Evolutionary conservation across 164 flowering plant genomes (phyloP), one percentile per base, ranked within the genome.

Genomic region (Berberis vulgaris): DNA sequence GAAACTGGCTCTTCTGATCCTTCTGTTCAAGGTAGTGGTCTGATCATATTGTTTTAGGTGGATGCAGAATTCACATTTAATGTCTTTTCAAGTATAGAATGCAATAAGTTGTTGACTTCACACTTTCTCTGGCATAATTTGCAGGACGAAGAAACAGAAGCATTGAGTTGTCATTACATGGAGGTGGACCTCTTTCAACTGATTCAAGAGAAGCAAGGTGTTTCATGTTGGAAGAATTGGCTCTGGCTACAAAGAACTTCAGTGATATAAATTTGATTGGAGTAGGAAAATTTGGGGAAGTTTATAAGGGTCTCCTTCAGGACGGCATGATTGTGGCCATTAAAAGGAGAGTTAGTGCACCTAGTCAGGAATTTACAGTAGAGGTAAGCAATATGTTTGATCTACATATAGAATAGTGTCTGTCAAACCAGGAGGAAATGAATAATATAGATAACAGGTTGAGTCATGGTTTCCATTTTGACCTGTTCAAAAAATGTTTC

Each of bases 1-100:
- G 96, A 89, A 65, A 84, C 92, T 1, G 92, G 89, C 11, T 91
- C 98, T 38, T 91, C 98, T 56, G 97, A 88, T 61, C 88, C 84
- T 62, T 91, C 91, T 9, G 59, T 75, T 67, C 95, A 81, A 82
- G 89, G 95, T 86, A 77, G 26, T 47, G 7, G 12, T 3, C 26
- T 0, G 26, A 26, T 26, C 26, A 26, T 26, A 26, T 26, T 26
- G 26, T 26, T 26, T 26, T 26, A 26, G 26, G 26, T 26, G 26
- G 26, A 26, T 26, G 26, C 26, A 26, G 26, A 26, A 26, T 26
- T 26, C 26, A 26, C 26, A 26, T 26, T 26, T 26, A 26, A 26
- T 26, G 26, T 26, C 26, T 26, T 26, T 26, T 26, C 26, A 26
- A 26, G 26, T 26, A 26, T 26, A 26, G 11, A 52, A 52, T 3